These are phyloP conservation scores for Aspergillus hortae DNA, from an alignment of 2,329 filamentous ascomycete genomes.

Conservation along the genomic window DNA sequence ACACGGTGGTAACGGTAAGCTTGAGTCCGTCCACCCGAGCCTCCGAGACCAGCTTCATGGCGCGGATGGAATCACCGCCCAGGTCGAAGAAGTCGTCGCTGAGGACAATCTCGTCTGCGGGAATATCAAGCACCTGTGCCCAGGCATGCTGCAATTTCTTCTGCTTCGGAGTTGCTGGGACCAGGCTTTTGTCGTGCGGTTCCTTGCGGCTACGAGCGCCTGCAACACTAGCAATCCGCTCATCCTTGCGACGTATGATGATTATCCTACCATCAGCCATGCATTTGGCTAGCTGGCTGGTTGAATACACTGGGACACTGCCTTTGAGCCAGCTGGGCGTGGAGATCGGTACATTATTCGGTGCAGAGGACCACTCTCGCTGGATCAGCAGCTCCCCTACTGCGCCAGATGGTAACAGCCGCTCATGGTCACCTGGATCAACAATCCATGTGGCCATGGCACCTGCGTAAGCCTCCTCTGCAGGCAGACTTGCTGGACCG, in stretches of 20 bases:
- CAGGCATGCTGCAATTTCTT: slow-evolving; percentile 4
- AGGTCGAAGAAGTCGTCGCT: slow-evolving; percentile 2
- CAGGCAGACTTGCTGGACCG: slow-evolving; percentile 1
- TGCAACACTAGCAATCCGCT: neutral
- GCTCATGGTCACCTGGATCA: neutral
- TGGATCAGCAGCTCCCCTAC: slow-evolving; percentile 9
- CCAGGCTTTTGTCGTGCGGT: neutral
- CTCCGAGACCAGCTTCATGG: slow-evolving; percentile 12
- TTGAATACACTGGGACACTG: neutral
- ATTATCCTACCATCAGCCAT: neutral
- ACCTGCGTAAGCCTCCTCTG: neutral
- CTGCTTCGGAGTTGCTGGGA: slow-evolving; percentile 1
- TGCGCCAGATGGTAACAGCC: slow-evolving; percentile 12
- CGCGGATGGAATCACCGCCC: slow-evolving; percentile 20
- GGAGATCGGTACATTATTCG: neutral
- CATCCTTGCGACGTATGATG: neutral
- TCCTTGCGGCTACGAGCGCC: slow-evolving; percentile 15
- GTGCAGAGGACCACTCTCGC: neutral
- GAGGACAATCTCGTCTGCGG: neutral
- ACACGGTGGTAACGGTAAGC: neutral
- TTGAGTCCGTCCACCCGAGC: neutral
- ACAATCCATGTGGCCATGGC: slow-evolving; percentile 3
- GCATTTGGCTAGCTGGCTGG: neutral
- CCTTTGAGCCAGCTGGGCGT: neutral
- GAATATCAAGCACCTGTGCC: slow-evolving; percentile 3